These are phyloP conservation scores for Trematosphaeria pertusa DNA, from an alignment of 2,329 filamentous ascomycete species.

Conservation along the genomic window DNA sequence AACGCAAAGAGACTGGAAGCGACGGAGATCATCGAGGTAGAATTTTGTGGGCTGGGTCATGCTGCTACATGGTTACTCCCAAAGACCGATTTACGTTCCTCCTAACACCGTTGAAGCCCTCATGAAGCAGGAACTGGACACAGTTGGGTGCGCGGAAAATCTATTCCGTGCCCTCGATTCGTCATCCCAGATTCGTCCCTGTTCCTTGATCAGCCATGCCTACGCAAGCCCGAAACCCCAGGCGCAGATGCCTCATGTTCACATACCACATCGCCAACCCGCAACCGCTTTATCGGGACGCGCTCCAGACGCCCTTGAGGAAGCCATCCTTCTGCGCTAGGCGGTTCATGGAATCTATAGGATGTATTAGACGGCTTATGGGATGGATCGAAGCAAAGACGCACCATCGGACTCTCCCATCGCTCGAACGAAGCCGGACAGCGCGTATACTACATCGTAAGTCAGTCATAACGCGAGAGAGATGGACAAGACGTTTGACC, in stretches of 20 bases:
- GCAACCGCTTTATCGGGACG: slow-evolving; percentile 59
- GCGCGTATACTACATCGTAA: no score
- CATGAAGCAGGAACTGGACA: slow-evolving; percentile 35
- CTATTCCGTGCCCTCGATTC: slow-evolving; percentile 33
- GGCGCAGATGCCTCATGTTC: no score
- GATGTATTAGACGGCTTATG: no score
- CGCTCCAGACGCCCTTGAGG: slow-evolving; percentile 96
- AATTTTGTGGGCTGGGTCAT: slow-evolving; percentile 39
- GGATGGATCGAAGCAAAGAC: no score
- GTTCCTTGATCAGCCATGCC: slow-evolving; percentile 25
- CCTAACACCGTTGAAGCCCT: slow-evolving; percentile 39
- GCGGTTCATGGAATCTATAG: slow-evolving; percentile 95
- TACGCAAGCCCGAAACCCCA: no score
- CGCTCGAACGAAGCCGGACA: slow-evolving; percentile 96
- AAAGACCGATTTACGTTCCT: slow-evolving; percentile 37
- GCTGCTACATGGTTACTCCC: no score
- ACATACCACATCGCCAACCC: slow-evolving; percentile 44
- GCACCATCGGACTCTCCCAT: slow-evolving; percentile 98
- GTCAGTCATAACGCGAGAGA: no score
- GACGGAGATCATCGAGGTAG: slow-evolving; percentile 16
- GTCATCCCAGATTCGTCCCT: slow-evolving; percentile 40
- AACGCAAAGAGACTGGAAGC: no score
- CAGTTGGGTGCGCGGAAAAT: slow-evolving; percentile 38
- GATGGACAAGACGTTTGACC: no score
- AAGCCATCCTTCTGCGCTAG: slow-evolving; percentile 95